Evolutionary conservation across 768 basidiomycete species (phyloP).

Genomic region (Xerocomellus amylosporus): DNA sequence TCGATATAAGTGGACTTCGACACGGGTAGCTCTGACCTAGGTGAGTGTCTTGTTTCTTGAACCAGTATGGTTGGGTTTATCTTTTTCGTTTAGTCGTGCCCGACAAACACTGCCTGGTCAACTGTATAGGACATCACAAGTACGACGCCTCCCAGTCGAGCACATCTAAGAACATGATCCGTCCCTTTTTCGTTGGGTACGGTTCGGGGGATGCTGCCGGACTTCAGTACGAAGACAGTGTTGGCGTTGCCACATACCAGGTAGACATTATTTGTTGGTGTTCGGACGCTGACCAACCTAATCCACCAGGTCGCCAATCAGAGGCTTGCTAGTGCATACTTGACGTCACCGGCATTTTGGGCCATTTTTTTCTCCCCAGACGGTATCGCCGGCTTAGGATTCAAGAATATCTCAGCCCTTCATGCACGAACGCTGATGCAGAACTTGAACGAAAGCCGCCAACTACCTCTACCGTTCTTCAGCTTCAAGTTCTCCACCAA

Average conservation of each 20-base stretch:
- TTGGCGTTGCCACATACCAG: constrained; percentile 34
- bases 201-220: constrained; percentile 39
- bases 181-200: constrained; percentile 32
- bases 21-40: constrained; percentile 49
- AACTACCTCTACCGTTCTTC: constrained; percentile 29
- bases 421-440: constrained; percentile 37
- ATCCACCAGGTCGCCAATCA: constrained; percentile 32
- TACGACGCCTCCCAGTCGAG: constrained; percentile 27
- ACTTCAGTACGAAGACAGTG: constrained; percentile 34
- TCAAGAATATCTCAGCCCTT: constrained; percentile 37
- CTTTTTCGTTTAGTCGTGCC: constrained; percentile 33
- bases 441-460: constrained; percentile 36
- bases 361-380: constrained; percentile 17
- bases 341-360: not conserved
- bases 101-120: constrained; percentile 11
- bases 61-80: not conserved
- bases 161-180: constrained; percentile 17
- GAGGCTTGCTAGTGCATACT: constrained; percentile 19
- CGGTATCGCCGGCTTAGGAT: constrained; percentile 42
- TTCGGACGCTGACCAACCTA: not conserved
- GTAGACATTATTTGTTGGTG: constrained; percentile 15
- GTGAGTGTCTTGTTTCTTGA: constrained; percentile 7
- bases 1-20: constrained; percentile 42
- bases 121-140: constrained; percentile 27
- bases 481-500: constrained; percentile 43